Evolutionary conservation across 495 filamentous ascomycete species (phyloP), one percentile per base, ranked within the genome.

Genomic region (Penicillium ochrochloron): DNA sequence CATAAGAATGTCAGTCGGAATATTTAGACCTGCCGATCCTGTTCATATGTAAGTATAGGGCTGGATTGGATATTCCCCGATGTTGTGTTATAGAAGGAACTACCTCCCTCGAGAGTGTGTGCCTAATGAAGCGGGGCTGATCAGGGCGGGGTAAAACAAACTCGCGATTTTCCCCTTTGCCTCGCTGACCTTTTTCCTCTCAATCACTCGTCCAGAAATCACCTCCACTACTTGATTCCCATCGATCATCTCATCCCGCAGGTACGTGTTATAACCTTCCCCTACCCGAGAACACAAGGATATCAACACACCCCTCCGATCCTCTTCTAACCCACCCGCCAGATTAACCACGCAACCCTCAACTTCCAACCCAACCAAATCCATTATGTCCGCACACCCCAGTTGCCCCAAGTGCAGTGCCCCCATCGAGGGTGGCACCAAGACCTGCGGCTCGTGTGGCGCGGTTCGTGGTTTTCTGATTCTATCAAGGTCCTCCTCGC

Each of bases 401-500:
- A 48, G 55, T 60, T 80, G 77, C 71, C 77, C 77, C 62, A 78
- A 73, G 63, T 80, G 77, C 64, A 67, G 72, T 65, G 66, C 72
- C 42, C 25, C 67, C 42, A 64, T 73, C 48, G 14, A 37, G 12
- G 70, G 72, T 35, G 59, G 61, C 34, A 27, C 25, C 25, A 80
- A 80, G 76, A 78, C 39, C 65, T 80, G 77, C 64, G 62, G 66
- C 25, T 74, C 76, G 14, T 80, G 77, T 57, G 77, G 77, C 52
- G 71, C 71, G 53, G 77, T 80, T 59, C 56, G 77, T 73, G 53
- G 23, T 33, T 17, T 50, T 58, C 17, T 51, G 64, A 59, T 59
- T 60, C 57, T 52, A 35, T 5, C 41, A 59, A 59, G 50, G 19
- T 55, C n/a, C 31, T 51, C 33, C 33, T 51, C 19, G 31, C 17